These are phyloP conservation scores for Fulvia fulva DNA, from an alignment of 2,329 filamentous ascomycete genomes.

Conservation along the genomic window DNA sequence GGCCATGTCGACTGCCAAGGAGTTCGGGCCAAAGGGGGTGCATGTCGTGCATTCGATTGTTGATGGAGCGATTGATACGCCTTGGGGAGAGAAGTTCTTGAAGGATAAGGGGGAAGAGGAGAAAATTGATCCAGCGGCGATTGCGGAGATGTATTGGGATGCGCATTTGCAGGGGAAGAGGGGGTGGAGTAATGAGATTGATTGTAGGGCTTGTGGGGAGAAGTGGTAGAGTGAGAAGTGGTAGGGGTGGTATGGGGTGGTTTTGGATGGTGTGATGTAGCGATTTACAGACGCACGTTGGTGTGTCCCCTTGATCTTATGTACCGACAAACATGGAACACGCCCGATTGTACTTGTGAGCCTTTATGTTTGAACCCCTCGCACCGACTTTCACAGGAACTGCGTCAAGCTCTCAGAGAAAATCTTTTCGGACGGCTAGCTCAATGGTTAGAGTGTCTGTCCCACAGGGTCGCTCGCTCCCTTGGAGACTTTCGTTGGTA, in stretches of 20 bases:
- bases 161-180: conserved; percentile 75
- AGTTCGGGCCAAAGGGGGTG: conserved; percentile 77
- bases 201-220: conserved; percentile 73
- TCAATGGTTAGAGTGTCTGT: not conserved
- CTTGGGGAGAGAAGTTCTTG: conserved; percentile 57
- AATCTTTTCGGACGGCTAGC: not conserved
- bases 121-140: conserved; percentile 73
- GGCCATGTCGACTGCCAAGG: conserved; percentile 68
- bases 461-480: not conserved
- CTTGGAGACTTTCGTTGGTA: not conserved
- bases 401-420: too few relatives aligned
- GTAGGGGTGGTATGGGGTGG: not conserved
- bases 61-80: conserved; percentile 79
- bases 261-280: too few relatives aligned
- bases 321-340: too few relatives aligned
- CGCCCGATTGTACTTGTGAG: too few relatives aligned
- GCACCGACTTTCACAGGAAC: not conserved
- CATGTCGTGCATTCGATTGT: conserved; percentile 71
- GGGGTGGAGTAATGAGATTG: conserved; percentile 74
- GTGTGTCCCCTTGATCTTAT: too few relatives aligned
- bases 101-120: conserved; percentile 53
- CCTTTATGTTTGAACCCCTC: too few relatives aligned
- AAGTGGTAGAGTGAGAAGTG: conserved; percentile 56
- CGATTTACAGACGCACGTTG: too few relatives aligned
- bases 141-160: conserved; percentile 81